Conservation (phyloP, 257 asterid genomes). For the Thymus quinquecostatus region DNA sequence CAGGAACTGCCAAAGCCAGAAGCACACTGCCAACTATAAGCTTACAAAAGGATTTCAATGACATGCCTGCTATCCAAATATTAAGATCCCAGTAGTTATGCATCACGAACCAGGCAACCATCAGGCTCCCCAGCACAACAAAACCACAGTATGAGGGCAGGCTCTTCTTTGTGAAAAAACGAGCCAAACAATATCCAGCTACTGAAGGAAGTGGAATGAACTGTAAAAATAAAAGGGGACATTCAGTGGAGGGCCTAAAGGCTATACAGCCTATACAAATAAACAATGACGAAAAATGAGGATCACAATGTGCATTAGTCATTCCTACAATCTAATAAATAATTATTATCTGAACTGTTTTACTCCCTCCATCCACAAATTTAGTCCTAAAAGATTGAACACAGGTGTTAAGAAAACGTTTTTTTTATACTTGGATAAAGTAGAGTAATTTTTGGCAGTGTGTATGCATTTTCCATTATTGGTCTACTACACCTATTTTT, state of each 20-base stretch:
- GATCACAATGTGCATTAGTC: constrained; percentile 22
- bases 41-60: constrained; percentile 94
- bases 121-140: constrained; percentile 88
- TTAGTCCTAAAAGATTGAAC: no score
- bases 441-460: no score
- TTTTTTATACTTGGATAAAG: no score
- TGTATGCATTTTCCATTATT: no score
- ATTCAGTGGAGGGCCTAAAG: constrained; percentile 22
- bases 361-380: no score
- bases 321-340: constrained; percentile 15
- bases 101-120: constrained; percentile 96
- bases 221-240: constrained; percentile 53
- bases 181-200: constrained; percentile 95
- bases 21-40: constrained; percentile 87
- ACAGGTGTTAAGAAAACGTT: no score
- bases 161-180: constrained; percentile 91
- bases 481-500: background rate
- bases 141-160: constrained; percentile 81
- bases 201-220: constrained; percentile 88
- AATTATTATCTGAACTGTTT: background rate
- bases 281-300: constrained; percentile 24
- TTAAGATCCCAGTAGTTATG: constrained; percentile 98
- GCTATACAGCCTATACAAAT: background rate
- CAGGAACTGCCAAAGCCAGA: constrained; percentile 93
- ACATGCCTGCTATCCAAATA: constrained; percentile 99